phyloP scores from a whole-genome alignment of 2,329 filamentous ascomycete species.

The Grosmannia huntii region DNA sequence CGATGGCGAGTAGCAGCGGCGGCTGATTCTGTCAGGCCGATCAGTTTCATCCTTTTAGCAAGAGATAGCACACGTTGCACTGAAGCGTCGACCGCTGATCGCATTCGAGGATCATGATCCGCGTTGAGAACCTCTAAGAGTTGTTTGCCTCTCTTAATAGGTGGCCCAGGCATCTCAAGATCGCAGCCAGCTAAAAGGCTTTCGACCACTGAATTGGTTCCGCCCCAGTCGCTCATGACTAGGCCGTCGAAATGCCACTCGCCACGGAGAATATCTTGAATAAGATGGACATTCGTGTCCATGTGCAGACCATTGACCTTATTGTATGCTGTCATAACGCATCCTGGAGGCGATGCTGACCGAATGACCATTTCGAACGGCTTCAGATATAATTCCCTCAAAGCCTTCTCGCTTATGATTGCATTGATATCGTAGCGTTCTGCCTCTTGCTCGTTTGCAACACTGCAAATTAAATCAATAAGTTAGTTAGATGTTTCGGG shows the following conservation, averaged over 20 bases:
- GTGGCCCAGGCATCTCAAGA: conserved; percentile 18
- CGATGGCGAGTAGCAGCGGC: neutral
- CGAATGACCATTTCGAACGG: conserved; percentile 50
- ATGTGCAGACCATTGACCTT: conserved; percentile 25
- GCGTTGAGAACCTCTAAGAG: neutral
- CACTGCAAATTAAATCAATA: neutral
- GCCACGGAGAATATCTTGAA: conserved; percentile 3
- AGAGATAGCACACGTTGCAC: neutral
- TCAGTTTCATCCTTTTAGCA: neutral
- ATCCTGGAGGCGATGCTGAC: conserved; percentile 36
- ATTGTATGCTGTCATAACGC: conserved; percentile 48
- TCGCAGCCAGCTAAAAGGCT: conserved; percentile 12
- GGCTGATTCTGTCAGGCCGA: neutral
- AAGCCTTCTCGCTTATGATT: conserved; percentile 35
- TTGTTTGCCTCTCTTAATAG: neutral
- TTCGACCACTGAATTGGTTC: conserved; percentile 15
- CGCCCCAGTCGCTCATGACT: conserved; percentile 13
- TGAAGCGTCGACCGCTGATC: neutral
- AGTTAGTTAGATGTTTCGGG: neutral
- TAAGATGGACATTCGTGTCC: conserved; percentile 2
- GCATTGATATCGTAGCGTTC: conserved; percentile 34
- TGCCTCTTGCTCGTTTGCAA: conserved; percentile 36
- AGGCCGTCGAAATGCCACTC: conserved; percentile 5
- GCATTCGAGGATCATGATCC: neutral
- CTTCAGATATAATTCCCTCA: conserved; percentile 50